Percentiles rank a stretch among this genome's conserved stretches.
phyloP scores from a whole-genome alignment of 2,329 filamentous ascomycete genomes.

The Fusarium chlamydosporum region DNA sequence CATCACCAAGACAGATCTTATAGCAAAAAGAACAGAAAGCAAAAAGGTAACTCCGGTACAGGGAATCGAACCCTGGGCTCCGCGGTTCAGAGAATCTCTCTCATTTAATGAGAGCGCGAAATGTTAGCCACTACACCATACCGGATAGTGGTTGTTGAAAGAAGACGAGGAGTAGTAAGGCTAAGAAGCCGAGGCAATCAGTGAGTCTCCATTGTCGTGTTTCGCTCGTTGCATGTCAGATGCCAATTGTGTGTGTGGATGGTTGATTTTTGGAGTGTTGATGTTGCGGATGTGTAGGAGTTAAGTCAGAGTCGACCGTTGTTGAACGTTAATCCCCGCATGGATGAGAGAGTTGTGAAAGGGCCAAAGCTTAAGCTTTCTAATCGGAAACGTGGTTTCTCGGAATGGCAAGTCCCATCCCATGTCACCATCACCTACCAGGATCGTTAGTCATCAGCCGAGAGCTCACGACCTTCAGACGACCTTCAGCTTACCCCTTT shows the following conservation, averaged over 20 bases:
- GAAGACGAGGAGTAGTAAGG: rapidly evolving
- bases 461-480: background rate
- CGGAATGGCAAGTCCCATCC: background rate
- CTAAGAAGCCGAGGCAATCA: background rate
- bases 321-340: background rate
- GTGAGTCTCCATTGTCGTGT: background rate
- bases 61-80: constrained; percentile 16
- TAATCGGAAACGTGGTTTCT: constrained; percentile 3
- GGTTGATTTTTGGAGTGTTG: background rate
- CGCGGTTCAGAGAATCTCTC: constrained; percentile 7
- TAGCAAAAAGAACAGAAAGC: background rate
- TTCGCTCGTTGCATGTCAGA: background rate
- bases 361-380: background rate
- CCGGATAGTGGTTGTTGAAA: constrained; percentile 38
- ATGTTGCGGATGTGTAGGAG: background rate
- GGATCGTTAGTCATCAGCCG: constrained; percentile 2
- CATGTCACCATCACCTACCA: background rate
- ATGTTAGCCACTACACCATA: constrained; percentile 56
- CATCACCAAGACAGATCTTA: background rate
- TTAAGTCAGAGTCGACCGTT: background rate
- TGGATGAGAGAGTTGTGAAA: background rate
- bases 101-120: constrained; percentile 50
- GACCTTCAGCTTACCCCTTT: background rate
- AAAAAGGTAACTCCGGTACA: constrained; percentile 8
- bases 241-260: too few relatives aligned